Percentiles rank a stretch among this genome's conserved stretches.
phyloP scores from a whole-genome alignment of 352 stramenopile genomes.

The Poterioochromonas sp. region DNA sequence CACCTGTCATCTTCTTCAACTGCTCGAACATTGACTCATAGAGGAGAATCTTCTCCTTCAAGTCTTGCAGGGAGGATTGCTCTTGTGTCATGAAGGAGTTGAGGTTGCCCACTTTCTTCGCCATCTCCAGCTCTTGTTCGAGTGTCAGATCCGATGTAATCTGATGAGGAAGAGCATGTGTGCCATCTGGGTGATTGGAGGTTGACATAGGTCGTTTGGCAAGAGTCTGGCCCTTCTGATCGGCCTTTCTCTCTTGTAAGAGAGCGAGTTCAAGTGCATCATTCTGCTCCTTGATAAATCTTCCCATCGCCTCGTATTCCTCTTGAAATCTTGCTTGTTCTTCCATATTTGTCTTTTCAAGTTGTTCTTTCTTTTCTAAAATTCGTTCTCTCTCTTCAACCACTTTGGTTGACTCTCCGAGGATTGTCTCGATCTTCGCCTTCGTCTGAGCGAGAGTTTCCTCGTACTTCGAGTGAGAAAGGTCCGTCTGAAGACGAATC shows the following conservation, averaged over 20 bases:
- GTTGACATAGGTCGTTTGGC: background rate
- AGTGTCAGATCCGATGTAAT: constrained; percentile 32
- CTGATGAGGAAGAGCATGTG: background rate
- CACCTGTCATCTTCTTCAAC: constrained; percentile 44
- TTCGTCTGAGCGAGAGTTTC: constrained; percentile 45
- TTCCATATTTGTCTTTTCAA: constrained; percentile 43
- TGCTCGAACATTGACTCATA: constrained; percentile 47
- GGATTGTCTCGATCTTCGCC: constrained; percentile 44
- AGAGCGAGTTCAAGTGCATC: constrained; percentile 48
- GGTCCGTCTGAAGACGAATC: constrained; percentile 46
- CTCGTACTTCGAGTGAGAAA: constrained; percentile 45
- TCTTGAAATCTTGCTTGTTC: constrained; percentile 45
- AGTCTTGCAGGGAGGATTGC: constrained; percentile 37
- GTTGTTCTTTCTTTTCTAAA: constrained; percentile 44
- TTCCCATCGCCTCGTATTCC: constrained; percentile 42
- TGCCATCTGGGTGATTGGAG: constrained; percentile 3
- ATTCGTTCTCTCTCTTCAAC: constrained; percentile 45
- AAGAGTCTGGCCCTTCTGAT: constrained; percentile 19
- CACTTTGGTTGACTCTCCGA: constrained; percentile 42
- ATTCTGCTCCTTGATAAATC: constrained; percentile 45
- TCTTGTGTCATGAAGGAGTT: constrained; percentile 41
- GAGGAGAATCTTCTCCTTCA: constrained; percentile 45
- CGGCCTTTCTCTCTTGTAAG: constrained; percentile 44
- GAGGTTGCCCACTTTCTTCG: constrained; percentile 39
- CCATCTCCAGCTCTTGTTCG: constrained; percentile 39